Evolutionary conservation across 257 asterid genomes (phyloP).

Genomic region (Apocynum venetum): DNA sequence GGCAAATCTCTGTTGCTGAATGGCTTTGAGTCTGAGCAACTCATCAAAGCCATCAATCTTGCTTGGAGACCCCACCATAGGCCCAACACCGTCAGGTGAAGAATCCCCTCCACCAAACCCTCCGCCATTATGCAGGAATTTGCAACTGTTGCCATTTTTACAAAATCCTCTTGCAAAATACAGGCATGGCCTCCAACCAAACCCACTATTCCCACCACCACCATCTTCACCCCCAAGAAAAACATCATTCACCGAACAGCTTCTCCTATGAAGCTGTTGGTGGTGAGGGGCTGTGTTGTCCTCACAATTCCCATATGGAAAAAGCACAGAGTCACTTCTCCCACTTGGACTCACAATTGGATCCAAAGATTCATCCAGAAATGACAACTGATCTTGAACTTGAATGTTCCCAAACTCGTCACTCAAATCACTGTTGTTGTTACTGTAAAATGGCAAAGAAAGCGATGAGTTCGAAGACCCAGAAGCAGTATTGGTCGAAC

Average conservation of each 20-base stretch:
- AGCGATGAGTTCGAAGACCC: conserved; percentile 42
- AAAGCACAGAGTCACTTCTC: conserved; percentile 67
- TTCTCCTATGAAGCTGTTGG: conserved; percentile 63
- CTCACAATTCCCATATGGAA: conserved; percentile 55
- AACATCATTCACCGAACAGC: conserved; percentile 82
- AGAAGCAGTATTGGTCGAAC: conserved; percentile 29
- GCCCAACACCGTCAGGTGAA: conserved; percentile 18
- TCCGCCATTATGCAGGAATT: conserved; percentile 51
- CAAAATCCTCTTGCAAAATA: conserved; percentile 76
- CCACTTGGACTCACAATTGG: conserved; percentile 80
- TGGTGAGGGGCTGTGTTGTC: conserved; percentile 23
- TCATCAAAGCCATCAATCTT: conserved; percentile 59
- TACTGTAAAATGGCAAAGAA: conserved; percentile 39
- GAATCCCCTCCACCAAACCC: conserved; percentile 17
- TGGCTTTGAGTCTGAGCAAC: conserved; percentile 59
- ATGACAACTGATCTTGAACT: conserved; percentile 45
- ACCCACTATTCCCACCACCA: conserved; percentile 33
- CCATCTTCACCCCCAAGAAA: conserved; percentile 51
- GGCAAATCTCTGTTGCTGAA: conserved; percentile 77
- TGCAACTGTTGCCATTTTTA: conserved; percentile 62
- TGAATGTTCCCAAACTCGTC: conserved; percentile 40
- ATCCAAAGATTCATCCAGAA: conserved; percentile 69
- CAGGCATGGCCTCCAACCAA: conserved; percentile 81
- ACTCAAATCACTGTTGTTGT: conserved; percentile 19
- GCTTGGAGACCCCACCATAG: conserved; percentile 51